Evolutionary conservation across 129 eudicot genomes (phyloP), one percentile per base, ranked within the genome.

Genomic region (Scalesia atractyloides): DNA sequence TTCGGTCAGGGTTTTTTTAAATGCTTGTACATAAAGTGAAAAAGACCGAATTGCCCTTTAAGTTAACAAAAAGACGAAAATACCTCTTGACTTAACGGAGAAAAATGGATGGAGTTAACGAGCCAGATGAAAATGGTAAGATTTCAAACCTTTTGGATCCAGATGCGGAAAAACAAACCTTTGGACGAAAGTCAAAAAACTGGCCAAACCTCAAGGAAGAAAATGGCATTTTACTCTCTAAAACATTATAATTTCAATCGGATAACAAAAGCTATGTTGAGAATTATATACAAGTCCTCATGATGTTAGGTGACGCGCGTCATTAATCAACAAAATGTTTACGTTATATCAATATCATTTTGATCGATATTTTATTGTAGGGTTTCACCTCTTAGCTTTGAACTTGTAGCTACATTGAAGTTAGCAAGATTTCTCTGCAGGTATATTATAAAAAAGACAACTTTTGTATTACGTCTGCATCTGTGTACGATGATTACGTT

Each of bases 381-480:
- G 77, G 98, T 90, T 78, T 94, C 97, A 1, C 96, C 98, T 73
- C 80, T 90, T 65, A 94, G 97, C 86, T 94, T 94, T 81, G 98
- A 94, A 83, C 97, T 94, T 68, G 98, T 90, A 80, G 93, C 98
- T 73, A 90, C 97, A 41, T 84, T 94, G 73, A 94, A 94, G 64
- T 65, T 94, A 84, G 98, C 98, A 53, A 86, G 98, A 75, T 94
- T 81, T 75, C 86, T 94, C 51, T 88, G 97, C 89, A 92, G 96
- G 98, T 92, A 82, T 65, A 66, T 22, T 9, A n/a, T 49, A 19
- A 26, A 68, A 30, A 51, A 49, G 30, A 68, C 47, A 16, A n/a
- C 9, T 68, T 12, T 68, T 50, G 47, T 16, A 18, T 68, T 50
- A 26, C 11, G 30, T 16, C 9, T n/a, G 46, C n/a, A 49, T 50